A percentile compares a stretch with the other conserved stretches of the same genome.
Conservation (phyloP, 805 yeast species). For the Wickerhamomyces sydowiorum region DNA sequence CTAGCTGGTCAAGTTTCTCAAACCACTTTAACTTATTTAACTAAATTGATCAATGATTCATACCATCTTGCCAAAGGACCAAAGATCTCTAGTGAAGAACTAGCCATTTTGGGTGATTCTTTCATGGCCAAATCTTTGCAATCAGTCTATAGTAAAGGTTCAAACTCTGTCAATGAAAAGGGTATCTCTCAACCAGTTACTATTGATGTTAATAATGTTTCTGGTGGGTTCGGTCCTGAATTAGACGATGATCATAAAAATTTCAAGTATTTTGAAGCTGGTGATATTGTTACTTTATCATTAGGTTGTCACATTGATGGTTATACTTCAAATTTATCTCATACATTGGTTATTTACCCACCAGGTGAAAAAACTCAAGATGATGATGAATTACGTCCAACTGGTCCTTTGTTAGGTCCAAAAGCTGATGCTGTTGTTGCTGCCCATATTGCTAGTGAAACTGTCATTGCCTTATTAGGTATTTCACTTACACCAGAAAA, state of each 20-base stretch:
- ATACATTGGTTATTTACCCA: constrained; percentile 81
- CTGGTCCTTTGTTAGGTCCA: constrained; percentile 77
- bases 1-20: constrained; percentile 87
- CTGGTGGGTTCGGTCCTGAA: constrained; percentile 83
- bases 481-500: constrained; percentile 72
- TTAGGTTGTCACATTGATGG: constrained; percentile 95
- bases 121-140: constrained; percentile 56
- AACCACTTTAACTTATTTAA: constrained; percentile 65
- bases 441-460: constrained; percentile 81
- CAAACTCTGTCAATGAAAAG: constrained; percentile 65
- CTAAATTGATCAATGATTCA: constrained; percentile 62
- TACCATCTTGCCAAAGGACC: constrained; percentile 51
- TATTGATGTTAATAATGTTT: constrained; percentile 76
- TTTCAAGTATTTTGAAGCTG: constrained; percentile 47
- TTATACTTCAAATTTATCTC: constrained; percentile 81
- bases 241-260: constrained; percentile 47
- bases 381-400: constrained; percentile 38
- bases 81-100: constrained; percentile 47
- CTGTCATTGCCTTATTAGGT: constrained; percentile 73
- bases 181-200: constrained; percentile 93
- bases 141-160: constrained; percentile 48
- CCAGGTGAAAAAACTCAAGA: constrained; percentile 35
- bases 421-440: constrained; percentile 91
- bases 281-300: constrained; percentile 81
- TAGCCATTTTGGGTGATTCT: constrained; percentile 80